A percentile compares a stretch with the other conserved stretches of the same genome.
Evolutionary conservation across 2,329 filamentous ascomycete genomes (phyloP).

Genomic region (Metarhizium album): DNA sequence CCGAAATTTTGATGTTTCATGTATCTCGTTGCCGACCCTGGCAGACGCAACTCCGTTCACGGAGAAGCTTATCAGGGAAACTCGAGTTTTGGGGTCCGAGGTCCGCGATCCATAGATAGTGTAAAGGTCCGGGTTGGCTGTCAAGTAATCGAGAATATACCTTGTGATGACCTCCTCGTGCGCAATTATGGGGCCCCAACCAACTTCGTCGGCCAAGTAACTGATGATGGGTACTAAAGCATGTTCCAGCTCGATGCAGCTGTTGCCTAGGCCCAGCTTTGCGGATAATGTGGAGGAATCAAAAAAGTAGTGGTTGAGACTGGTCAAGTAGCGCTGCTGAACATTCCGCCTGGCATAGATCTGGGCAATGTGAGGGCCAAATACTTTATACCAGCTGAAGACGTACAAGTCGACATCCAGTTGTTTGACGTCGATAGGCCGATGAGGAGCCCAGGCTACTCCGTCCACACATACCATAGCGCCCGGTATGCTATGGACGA

Average conservation of each 20-base stretch:
- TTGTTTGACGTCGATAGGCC: constrained; percentile 54
- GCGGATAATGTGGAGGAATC: constrained; percentile 45
- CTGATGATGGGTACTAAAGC: constrained; percentile 48
- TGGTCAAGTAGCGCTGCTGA: constrained; percentile 40
- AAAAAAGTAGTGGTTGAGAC: constrained; percentile 59
- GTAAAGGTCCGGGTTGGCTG: constrained; percentile 32
- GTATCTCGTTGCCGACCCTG: constrained; percentile 50
- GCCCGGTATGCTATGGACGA: constrained; percentile 23
- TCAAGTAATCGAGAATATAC: constrained; percentile 51
- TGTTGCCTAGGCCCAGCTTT: constrained; percentile 57
- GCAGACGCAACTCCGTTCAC: constrained; percentile 46
- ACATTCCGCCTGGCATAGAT: constrained; percentile 53
- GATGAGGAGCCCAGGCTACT: constrained; percentile 66
- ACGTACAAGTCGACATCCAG: constrained; percentile 64
- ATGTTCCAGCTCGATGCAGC: constrained; percentile 59
- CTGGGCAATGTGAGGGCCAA: constrained; percentile 62
- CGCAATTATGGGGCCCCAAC: constrained; percentile 40
- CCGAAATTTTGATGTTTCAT: constrained; percentile 46
- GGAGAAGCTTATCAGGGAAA: constrained; percentile 58
- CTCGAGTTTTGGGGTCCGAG: constrained; percentile 26
- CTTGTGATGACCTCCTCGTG: constrained; percentile 52
- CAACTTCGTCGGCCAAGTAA: constrained; percentile 41
- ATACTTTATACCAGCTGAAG: constrained; percentile 76
- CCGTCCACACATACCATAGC: constrained; percentile 59
- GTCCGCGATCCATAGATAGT: constrained; percentile 12